These are phyloP conservation scores for Elongisporangium anandrum DNA, from an alignment of 352 stramenopile genomes.

Conservation along the genomic window DNA sequence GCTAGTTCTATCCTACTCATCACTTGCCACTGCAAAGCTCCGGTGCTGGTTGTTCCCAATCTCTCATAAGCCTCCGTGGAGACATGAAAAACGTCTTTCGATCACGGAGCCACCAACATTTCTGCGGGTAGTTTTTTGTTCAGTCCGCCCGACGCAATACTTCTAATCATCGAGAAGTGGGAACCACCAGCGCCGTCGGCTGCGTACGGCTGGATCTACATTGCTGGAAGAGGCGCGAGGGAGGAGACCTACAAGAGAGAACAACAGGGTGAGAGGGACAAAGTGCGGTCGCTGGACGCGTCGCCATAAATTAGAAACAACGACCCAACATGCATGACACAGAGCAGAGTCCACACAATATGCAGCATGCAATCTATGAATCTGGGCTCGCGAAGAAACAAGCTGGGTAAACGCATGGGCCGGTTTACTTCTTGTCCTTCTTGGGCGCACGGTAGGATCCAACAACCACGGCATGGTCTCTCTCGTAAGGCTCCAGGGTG, in stretches of 20 bases:
- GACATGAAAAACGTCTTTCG: slow-evolving; percentile 65
- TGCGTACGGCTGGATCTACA: not conserved
- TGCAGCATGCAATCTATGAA: slow-evolving; percentile 13
- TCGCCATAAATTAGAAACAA: slow-evolving; percentile 17
- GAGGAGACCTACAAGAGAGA: slow-evolving; percentile 27
- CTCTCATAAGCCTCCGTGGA: slow-evolving; percentile 62
- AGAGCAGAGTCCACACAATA: slow-evolving; percentile 2
- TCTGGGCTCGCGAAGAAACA: slow-evolving; percentile 15
- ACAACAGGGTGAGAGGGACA: slow-evolving; percentile 4
- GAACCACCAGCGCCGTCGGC: slow-evolving; percentile 11
- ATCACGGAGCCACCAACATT: slow-evolving; percentile 77
- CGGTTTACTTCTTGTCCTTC: slow-evolving; percentile 89
- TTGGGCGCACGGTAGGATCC: slow-evolving; percentile 94
- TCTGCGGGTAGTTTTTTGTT: slow-evolving; percentile 74
- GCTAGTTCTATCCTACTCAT: not conserved
- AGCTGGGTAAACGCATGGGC: slow-evolving; percentile 3
- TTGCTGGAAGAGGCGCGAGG: not conserved
- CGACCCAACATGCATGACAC: slow-evolving; percentile 7
- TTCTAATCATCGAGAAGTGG: slow-evolving; percentile 79
- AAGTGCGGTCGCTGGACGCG: not conserved
- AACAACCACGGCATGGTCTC: slow-evolving; percentile 98
- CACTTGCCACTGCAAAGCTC: not conserved
- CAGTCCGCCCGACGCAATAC: slow-evolving; percentile 83
- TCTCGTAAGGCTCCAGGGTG: slow-evolving; percentile 99
- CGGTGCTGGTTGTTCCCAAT: slow-evolving; percentile 3